Base-by-base conservation (phyloP, 148 eudicot species). In the Bassia scoparia region DNA sequence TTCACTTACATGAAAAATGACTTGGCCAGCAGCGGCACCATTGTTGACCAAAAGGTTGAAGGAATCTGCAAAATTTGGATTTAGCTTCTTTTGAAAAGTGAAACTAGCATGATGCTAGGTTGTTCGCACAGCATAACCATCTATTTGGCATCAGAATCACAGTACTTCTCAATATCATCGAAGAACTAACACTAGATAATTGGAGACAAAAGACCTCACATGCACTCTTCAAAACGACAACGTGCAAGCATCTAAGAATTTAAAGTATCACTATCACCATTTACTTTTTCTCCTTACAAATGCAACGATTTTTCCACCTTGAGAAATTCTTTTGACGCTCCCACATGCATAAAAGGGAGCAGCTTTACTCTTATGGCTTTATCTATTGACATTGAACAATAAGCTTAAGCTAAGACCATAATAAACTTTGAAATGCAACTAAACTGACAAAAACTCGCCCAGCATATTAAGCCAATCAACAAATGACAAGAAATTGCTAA, bases 41-140 rank as follows among this genome's bases (percentile, higher is more conserved):
- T 92, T 96, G 91, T 96, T 96, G 52, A 96, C 97, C 81, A 96
- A 78, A 83, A 96, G 77, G 88, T 96, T 96, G 85, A 90, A 96
- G 64, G 99, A 90, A 90, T 92, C 97, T 92, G 90, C 85, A 81
- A 16, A 21, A 29, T 68, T 71, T 27, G 56, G 66, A 61, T 77
- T 60, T 46, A 41, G 66, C 46, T 34, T 31, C 35, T 8, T 49
- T 46, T 35, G n/a, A 35, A 34, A 50, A 29, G 31, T 49, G 20
- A 15, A 49, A 37, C 8, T 24, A 54, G 43, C 52, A 49, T 23
- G 1, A 23, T 23, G 14, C 4, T 7, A 48, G n/a, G n/a, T n/a
- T n/a, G n/a, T n/a, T n/a, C n/a, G 20, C 21, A 29, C n/a, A 27
- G 7, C 31, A 23, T 59, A 61, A 31, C 14, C 27, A 44, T 14